Conservation (phyloP, 2,329 filamentous ascomycete genomes). For the Penicillium brasilianum region DNA sequence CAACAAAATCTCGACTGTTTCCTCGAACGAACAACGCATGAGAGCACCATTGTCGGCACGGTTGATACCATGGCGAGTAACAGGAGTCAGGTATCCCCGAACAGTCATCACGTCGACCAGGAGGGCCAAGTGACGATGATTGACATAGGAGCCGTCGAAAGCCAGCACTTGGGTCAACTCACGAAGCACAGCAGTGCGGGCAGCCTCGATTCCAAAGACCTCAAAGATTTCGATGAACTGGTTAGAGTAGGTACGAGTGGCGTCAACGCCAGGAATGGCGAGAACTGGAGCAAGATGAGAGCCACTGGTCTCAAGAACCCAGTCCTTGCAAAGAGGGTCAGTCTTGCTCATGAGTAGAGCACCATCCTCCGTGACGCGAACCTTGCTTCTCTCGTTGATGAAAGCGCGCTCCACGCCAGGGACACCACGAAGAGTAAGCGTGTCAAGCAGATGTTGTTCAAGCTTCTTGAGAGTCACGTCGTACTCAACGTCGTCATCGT, state of each 20-base stretch:
- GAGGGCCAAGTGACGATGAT: constrained; percentile 94
- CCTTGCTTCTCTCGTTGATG: constrained; percentile 78
- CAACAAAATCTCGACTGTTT: constrained; percentile 96
- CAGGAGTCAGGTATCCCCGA: constrained; percentile 89
- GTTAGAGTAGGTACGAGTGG: constrained; percentile 87
- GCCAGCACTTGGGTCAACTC: constrained; percentile 92
- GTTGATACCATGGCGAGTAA: constrained; percentile 98
- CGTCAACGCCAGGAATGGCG: constrained; percentile 84
- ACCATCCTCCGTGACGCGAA: constrained; percentile 72
- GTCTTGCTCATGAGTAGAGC: constrained; percentile 74
- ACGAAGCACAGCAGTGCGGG: constrained; percentile 80
- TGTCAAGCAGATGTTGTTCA: constrained; percentile 88
- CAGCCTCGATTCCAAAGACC: constrained; percentile 95
- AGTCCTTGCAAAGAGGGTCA: constrained; percentile 80
- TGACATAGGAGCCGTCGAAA: constrained; percentile 99
- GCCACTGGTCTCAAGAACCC: constrained; percentile 94
- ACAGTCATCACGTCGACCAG: constrained; percentile 98
- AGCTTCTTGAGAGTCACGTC: constrained; percentile 92
- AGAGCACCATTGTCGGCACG: constrained; percentile 95
- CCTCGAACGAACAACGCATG: constrained; percentile 99
- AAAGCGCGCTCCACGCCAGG: constrained; percentile 88
- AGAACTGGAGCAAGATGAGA: constrained; percentile 85
- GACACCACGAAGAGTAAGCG: constrained; percentile 88
- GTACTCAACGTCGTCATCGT: constrained; percentile 76
- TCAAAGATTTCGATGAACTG: constrained; percentile 93